Evolutionary conservation across 768 basidiomycete genomes (phyloP).

Genomic region (Rhodosporidiobolus odoratus): DNA sequence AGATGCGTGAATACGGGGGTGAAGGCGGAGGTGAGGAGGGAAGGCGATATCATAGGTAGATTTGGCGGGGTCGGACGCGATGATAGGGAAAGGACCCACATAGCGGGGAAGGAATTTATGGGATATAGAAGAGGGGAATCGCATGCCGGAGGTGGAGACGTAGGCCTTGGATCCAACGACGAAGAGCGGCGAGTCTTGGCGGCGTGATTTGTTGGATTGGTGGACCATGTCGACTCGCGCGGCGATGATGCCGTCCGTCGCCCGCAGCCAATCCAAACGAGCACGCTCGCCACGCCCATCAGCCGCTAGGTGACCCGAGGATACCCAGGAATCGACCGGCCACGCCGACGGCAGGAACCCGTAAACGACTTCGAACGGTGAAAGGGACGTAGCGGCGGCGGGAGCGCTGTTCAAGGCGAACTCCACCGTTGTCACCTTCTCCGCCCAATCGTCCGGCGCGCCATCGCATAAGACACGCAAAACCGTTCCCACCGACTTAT

Average conservation of each 20-base stretch:
- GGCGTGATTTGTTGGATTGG: conserved; percentile 1
- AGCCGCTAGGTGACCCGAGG: background rate
- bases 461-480: conserved; percentile 19
- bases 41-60: background rate
- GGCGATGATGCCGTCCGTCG: conserved; percentile 4
- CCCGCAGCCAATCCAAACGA: background rate
- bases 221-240: conserved; percentile 8
- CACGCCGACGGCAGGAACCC: background rate
- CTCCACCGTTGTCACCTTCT: conserved; percentile 45
- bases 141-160: background rate
- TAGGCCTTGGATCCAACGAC: background rate
- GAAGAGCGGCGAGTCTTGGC: background rate
- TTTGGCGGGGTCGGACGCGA: background rate
- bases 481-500: conserved; percentile 22
- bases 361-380: background rate
- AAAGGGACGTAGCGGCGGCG: background rate
- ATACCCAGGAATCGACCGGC: background rate
- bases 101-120: conserved; percentile 1
- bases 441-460: conserved; percentile 45
- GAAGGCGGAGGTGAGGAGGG: conserved; percentile 6
- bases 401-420: conserved; percentile 47
- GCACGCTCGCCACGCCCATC: background rate
- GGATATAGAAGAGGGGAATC: background rate
- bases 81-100: conserved; percentile 1
- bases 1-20: background rate